Evolutionary conservation across 371 early-diverging fungal species (phyloP).

Genomic region (Mortierella sp.): DNA sequence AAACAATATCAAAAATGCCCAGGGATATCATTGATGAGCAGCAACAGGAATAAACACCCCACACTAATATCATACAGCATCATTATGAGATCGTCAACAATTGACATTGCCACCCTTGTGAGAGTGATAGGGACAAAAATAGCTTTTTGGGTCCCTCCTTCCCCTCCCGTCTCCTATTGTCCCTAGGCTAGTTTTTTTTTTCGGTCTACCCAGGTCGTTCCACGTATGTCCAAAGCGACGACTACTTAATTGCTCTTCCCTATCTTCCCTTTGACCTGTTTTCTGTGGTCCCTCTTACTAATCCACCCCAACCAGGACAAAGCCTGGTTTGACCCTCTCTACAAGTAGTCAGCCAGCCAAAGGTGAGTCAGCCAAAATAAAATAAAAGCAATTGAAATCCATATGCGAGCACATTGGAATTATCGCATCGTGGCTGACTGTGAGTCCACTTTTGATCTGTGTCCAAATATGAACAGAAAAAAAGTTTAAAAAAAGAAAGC

Average conservation of each 20-base stretch:
- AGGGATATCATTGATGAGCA: too few species aligned
- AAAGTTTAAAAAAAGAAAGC: conserved; percentile 3
- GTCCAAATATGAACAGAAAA: neutral
- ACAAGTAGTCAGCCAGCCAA: too few species aligned
- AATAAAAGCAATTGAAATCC: neutral
- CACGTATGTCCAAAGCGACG: neutral
- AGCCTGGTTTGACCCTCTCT: neutral
- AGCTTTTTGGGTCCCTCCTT: neutral
- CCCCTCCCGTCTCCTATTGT: neutral
- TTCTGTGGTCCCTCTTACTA: neutral
- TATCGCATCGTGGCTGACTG: conserved; percentile 5
- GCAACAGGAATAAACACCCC: neutral
- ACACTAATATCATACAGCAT: neutral
- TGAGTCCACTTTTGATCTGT: neutral
- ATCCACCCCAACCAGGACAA: neutral
- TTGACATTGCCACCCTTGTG: neutral
- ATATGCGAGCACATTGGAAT: neutral
- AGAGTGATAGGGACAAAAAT: neutral
- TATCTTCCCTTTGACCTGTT: neutral
- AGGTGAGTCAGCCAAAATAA: conserved; percentile 6
- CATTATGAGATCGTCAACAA: neutral
- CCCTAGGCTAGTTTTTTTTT: too few species aligned
- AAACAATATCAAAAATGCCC: too few species aligned
- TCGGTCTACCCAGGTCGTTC: neutral
- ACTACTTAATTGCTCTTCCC: neutral